Conservation (phyloP, 2,329 filamentous ascomycete genomes). For the Hansfordia pulvinata region DNA sequence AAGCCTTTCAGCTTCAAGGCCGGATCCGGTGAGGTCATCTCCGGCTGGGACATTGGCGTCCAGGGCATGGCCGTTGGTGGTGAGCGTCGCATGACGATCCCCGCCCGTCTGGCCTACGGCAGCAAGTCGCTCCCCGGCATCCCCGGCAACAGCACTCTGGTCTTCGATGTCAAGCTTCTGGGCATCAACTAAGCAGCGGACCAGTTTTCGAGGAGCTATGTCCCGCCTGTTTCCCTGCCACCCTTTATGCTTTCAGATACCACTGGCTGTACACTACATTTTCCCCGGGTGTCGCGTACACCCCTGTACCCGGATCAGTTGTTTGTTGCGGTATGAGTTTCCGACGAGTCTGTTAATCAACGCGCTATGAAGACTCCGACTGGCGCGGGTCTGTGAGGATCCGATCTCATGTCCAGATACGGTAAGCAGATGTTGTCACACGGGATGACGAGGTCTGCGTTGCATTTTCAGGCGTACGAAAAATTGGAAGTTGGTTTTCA, state of each 20-base stretch:
- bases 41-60: conserved; percentile 95
- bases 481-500: conserved; percentile 18
- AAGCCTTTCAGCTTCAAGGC: conserved; percentile 96
- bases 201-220: conserved; percentile 2
- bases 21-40: conserved; percentile 90
- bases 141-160: conserved; percentile 77
- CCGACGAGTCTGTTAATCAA: no score
- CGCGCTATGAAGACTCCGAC: conserved; percentile 32
- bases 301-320: background rate
- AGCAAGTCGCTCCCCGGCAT: conserved; percentile 73
- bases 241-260: conserved; percentile 11
- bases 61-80: conserved; percentile 85
- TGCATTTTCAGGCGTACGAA: conserved; percentile 35
- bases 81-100: conserved; percentile 86
- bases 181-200: conserved; percentile 56
- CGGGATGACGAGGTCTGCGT: conserved; percentile 37
- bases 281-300: conserved; percentile 1
- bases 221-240: background rate
- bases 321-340: no score
- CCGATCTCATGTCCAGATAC: conserved; percentile 16
- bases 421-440: conserved; percentile 24
- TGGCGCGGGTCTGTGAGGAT: conserved; percentile 25
- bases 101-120: conserved; percentile 79
- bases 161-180: conserved; percentile 82
- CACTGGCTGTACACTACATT: conserved; percentile 13